Conservation (phyloP, 2,329 filamentous ascomycete species). For the Ascochyta lentis region DNA sequence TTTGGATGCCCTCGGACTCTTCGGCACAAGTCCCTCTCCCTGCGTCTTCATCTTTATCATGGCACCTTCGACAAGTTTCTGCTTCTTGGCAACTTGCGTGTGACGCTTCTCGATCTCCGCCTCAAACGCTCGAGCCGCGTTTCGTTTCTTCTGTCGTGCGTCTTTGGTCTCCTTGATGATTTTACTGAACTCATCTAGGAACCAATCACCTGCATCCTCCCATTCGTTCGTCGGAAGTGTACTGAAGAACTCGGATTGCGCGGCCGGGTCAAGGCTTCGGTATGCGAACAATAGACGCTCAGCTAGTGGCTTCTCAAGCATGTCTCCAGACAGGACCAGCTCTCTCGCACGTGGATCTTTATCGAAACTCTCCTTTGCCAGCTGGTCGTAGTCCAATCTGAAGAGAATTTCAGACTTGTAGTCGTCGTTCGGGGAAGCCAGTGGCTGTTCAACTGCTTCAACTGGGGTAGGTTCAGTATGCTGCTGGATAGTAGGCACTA, state of each 20-base stretch:
- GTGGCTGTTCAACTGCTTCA: conserved; percentile 17
- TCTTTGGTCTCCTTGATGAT: conserved; percentile 60
- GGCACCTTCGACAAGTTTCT: conserved; percentile 56
- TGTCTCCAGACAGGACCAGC: conserved; percentile 30
- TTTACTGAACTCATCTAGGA: conserved; percentile 61
- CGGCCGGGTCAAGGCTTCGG: conserved; percentile 31
- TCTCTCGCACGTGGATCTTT: conserved; percentile 33
- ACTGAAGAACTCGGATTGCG: conserved; percentile 59
- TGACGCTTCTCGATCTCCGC: conserved; percentile 62
- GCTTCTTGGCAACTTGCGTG: conserved; percentile 57
- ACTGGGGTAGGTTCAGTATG: conserved; percentile 11
- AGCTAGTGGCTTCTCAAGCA: conserved; percentile 33
- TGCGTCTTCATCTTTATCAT: conserved; percentile 61
- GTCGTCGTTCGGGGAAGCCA: conserved; percentile 41
- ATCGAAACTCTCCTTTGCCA: conserved; percentile 60
- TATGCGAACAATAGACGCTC: conserved; percentile 41
- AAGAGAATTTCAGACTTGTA: conserved; percentile 56
- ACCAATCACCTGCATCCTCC: conserved; percentile 68
- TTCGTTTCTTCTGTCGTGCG: conserved; percentile 61
- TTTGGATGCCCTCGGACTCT: conserved; percentile 46
- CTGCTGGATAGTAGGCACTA: conserved; percentile 16
- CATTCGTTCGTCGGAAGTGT: conserved; percentile 62
- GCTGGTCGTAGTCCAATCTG: conserved; percentile 56
- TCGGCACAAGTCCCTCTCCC: conserved; percentile 59
- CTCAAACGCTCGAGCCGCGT: conserved; percentile 61